These are phyloP conservation scores for Stylosanthes scabra DNA, from an alignment of 331 rosid species.

Conservation along the genomic window DNA sequence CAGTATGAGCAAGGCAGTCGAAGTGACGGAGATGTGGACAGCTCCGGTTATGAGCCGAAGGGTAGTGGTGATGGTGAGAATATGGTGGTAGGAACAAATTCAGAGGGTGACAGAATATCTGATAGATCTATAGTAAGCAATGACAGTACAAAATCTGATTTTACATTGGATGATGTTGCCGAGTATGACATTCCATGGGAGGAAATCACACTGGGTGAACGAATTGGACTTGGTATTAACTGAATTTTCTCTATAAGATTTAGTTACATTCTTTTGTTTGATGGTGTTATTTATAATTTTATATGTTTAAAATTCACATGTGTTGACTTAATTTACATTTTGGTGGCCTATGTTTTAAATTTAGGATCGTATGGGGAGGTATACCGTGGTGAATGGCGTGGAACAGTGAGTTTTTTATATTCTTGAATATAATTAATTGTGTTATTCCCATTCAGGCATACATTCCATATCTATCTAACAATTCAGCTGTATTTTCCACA, in stretches of 20 bases:
- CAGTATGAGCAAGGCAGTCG: slow-evolving; percentile 74
- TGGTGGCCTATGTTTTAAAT: slow-evolving; percentile 40
- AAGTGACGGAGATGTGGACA: slow-evolving; percentile 69
- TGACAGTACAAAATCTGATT: slow-evolving; percentile 83
- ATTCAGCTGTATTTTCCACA: slow-evolving; percentile 1
- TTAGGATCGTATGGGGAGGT: slow-evolving; percentile 99
- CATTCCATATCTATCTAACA: slow-evolving; percentile 4
- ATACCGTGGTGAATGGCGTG: slow-evolving; percentile 94
- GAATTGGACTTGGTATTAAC: slow-evolving; percentile 94
- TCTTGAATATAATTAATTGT: slow-evolving; percentile 26
- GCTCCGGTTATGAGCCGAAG: slow-evolving; percentile 55
- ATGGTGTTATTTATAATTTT: slow-evolving; percentile 6
- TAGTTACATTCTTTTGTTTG: slow-evolving; percentile 32
- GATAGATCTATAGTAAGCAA: slow-evolving; percentile 74
- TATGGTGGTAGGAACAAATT: slow-evolving; percentile 52
- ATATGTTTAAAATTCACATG: slow-evolving; percentile 26
- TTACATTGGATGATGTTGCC: slow-evolving; percentile 78
- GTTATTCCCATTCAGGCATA: slow-evolving; percentile 25
- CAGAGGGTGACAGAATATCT: slow-evolving; percentile 78
- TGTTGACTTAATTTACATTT: slow-evolving; percentile 23
- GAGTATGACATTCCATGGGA: slow-evolving; percentile 94
- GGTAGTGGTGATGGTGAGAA: slow-evolving; percentile 69
- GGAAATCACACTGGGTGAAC: slow-evolving; percentile 92
- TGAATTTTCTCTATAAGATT: slow-evolving; percentile 44
- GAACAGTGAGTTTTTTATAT: slow-evolving; percentile 81